Conservation (phyloP, 768 basidiomycete species). For the Grammothele lineata region DNA sequence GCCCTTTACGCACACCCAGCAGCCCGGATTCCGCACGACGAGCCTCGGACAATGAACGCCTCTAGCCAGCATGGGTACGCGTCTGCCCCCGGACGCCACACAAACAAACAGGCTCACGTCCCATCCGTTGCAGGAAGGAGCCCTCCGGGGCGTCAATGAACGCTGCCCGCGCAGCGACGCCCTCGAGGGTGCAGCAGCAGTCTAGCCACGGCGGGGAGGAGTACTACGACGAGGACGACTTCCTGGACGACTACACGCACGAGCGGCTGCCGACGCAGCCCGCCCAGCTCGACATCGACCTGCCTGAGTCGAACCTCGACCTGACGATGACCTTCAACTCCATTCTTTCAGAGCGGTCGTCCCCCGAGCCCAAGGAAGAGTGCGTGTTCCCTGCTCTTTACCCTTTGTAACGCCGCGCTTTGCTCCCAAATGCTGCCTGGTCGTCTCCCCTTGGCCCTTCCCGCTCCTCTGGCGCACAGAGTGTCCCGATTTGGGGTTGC, state of each 20-base stretch:
- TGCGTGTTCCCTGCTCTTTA: slow-evolving; percentile 1
- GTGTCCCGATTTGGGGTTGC: not conserved
- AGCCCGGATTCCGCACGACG: slow-evolving; percentile 2
- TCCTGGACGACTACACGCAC: slow-evolving; percentile 8
- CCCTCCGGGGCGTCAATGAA: slow-evolving; percentile 11
- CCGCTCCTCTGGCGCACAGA: no score
- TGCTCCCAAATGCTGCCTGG: no score
- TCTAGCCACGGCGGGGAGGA: not conserved
- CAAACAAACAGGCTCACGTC: no score
- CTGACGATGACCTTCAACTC: slow-evolving; percentile 26
- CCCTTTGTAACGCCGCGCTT: not conserved
- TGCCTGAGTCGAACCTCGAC: slow-evolving; percentile 25
- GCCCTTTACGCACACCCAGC: no score
- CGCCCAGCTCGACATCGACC: slow-evolving; percentile 21
- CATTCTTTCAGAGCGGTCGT: slow-evolving; percentile 11
- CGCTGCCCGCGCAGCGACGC: not conserved
- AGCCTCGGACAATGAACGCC: slow-evolving; percentile 1
- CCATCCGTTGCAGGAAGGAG: slow-evolving; percentile 13
- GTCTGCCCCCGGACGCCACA: no score
- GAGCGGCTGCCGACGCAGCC: slow-evolving; percentile 13
- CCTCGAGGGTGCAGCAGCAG: not conserved
- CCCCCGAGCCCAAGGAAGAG: slow-evolving; percentile 1
- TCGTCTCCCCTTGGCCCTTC: no score
- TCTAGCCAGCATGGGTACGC: slow-evolving; percentile 9
- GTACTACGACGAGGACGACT: slow-evolving; percentile 7